Conservation (phyloP, 139 green algal genomes). For the Chlamydomonas eustigma region DNA sequence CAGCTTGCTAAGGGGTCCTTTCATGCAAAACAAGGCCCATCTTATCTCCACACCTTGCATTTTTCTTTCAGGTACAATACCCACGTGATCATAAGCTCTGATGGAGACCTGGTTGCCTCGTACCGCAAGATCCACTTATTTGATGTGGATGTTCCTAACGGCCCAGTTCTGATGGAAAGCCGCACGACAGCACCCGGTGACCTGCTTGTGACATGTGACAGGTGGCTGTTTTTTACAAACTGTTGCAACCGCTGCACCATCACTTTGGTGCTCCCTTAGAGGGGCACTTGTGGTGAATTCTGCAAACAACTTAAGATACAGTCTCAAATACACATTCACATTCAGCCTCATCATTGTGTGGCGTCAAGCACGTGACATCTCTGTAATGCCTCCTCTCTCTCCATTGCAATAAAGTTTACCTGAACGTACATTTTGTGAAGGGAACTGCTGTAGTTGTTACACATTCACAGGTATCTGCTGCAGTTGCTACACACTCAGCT, state of each 20-base stretch:
- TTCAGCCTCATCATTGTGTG: not conserved
- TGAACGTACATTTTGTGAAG: too few species aligned
- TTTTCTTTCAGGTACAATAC: conserved; percentile 65
- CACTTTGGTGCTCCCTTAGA: not conserved
- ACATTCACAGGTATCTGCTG: too few species aligned
- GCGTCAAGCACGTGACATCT: too few species aligned
- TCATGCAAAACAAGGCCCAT: too few species aligned
- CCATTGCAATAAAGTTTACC: too few species aligned
- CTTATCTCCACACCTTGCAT: not conserved
- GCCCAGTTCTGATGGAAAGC: conserved; percentile 83
- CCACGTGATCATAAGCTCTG: conserved; percentile 79
- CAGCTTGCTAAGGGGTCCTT: too few species aligned
- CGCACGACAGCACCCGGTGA: conserved; percentile 58
- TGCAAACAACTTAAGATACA: not conserved
- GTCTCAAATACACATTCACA: not conserved
- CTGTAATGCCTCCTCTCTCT: too few species aligned
- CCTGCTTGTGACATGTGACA: conserved; percentile 12
- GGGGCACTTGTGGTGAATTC: not conserved
- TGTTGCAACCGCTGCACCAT: not conserved
- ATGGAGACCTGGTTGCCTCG: conserved; percentile 22
- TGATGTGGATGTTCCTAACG: conserved; percentile 83
- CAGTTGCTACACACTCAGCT: too few species aligned
- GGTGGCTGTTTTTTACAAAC: not conserved
- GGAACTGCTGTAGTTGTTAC: too few species aligned
- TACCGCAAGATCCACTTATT: conserved; percentile 87